Conservation (phyloP, 2,329 filamentous ascomycete genomes). For the Pleoardoris graminearum region DNA sequence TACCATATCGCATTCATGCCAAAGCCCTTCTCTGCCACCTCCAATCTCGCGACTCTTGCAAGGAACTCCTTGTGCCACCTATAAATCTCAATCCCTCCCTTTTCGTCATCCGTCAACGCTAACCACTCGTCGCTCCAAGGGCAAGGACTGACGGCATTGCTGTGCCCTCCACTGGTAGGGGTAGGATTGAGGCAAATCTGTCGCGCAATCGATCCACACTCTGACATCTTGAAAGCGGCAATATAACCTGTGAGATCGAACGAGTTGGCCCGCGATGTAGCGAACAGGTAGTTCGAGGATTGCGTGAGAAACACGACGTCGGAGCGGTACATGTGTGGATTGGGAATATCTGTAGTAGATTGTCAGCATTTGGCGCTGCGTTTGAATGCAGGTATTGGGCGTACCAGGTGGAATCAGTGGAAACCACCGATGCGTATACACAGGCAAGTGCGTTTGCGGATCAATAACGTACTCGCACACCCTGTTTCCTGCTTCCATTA, state of each 20-base stretch:
- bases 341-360: slow-evolving; percentile 44
- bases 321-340: slow-evolving; percentile 72
- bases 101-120: slow-evolving; percentile 86
- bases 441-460: slow-evolving; percentile 69
- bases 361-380: not conserved
- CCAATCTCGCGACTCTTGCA: slow-evolving; percentile 73
- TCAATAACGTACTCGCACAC: slow-evolving; percentile 82
- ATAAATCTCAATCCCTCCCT: slow-evolving; percentile 86
- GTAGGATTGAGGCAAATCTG: slow-evolving; percentile 84
- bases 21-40: slow-evolving; percentile 85
- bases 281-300: slow-evolving; percentile 77
- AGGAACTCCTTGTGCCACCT: slow-evolving; percentile 82
- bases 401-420: slow-evolving; percentile 79
- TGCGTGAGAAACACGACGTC: slow-evolving; percentile 77
- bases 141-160: slow-evolving; percentile 82
- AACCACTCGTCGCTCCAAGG: slow-evolving; percentile 87
- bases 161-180: slow-evolving; percentile 84
- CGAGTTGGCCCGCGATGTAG: slow-evolving; percentile 78
- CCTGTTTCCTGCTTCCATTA: slow-evolving; percentile 89
- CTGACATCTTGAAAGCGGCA: slow-evolving; percentile 72
- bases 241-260: slow-evolving; percentile 80
- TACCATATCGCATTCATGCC: slow-evolving; percentile 98
- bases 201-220: slow-evolving; percentile 70
- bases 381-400: not conserved
- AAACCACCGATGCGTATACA: slow-evolving; percentile 76